These are phyloP conservation scores for Kwoniella mangroviensis DNA, from an alignment of 768 basidiomycete genomes.

Conservation along the genomic window DNA sequence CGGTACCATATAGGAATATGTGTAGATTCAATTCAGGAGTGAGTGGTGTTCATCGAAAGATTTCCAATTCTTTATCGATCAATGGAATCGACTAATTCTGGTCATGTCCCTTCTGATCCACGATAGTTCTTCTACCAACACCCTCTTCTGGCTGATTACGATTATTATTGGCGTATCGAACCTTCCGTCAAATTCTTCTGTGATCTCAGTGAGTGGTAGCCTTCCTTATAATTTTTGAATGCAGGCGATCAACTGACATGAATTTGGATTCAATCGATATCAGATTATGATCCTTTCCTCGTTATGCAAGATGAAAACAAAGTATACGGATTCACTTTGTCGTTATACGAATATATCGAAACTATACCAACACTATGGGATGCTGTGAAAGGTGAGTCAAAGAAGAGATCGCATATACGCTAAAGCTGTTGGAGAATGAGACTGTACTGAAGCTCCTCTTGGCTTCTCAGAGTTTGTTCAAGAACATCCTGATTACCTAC, in stretches of 20 bases:
- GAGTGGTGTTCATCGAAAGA: constrained; percentile 47
- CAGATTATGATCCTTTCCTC: constrained; percentile 72
- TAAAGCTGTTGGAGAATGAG: too few relatives aligned
- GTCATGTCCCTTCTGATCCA: not conserved
- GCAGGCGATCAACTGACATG: not conserved
- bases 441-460: too few relatives aligned
- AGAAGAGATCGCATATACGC: too few relatives aligned
- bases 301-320: constrained; percentile 79
- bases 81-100: too few relatives aligned
- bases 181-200: constrained; percentile 82
- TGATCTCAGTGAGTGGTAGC: constrained; percentile 59
- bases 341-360: constrained; percentile 74
- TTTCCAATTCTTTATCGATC: too few relatives aligned
- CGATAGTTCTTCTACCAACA: constrained; percentile 81
- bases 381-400: constrained; percentile 66
- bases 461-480: constrained; percentile 67
- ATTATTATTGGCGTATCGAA: constrained; percentile 92
- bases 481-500: constrained; percentile 67
- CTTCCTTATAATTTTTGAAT: not conserved
- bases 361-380: constrained; percentile 84
- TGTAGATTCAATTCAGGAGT: constrained; percentile 93
- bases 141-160: constrained; percentile 72
- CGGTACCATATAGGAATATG: constrained; percentile 81
- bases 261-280: constrained; percentile 53
- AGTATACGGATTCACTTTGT: constrained; percentile 85